Base-by-base conservation (phyloP, 2,329 filamentous ascomycete genomes). In the Coleophoma crateriformis region DNA sequence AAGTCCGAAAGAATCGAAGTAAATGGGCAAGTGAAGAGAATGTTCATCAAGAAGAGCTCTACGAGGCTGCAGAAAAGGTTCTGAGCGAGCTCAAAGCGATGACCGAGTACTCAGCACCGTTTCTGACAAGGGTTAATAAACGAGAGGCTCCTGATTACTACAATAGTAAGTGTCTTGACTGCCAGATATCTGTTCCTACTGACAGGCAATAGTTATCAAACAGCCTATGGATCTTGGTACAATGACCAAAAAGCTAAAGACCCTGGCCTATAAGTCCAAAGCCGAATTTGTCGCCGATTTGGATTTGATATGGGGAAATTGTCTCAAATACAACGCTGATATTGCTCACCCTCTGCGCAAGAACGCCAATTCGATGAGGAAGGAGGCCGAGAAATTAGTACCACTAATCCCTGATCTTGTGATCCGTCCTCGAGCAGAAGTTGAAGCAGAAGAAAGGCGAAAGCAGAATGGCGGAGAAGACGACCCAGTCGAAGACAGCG, bases 21-120 rank as follows among this genome's bases (percentile, higher is more conserved):
- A 99, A 99, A 71, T 99, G 94, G 94, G 92, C 94, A 3, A 97
- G 88, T 66, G 94, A 97, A 68, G 94, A 99, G 60, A 94, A 95
- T 59, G 87, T 99, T 54, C 92, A 94, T 52, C 94, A 99, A 69
- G 94, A 99, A 68, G 94, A 99, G 69, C 77, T 99, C 6, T 99
- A 99, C 66, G 94, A 99, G 71, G 90, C 94, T 11, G 78, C 94
- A 13, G 94, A 99, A 67, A 97, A 97, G 72, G 94, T 99, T 47
- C 77, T 99, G 62, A 95, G 91, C 63, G 92, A 97, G 67, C 82
- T 99, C 49, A 97, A 97, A 69, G 94, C 94, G 34, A 91, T 95
- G 73, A 96, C 90, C 2, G 94, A 99, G 68, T 95, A 96, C 68
- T 96, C 94, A 1, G 90, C 89, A n/a, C 90, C 94, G 2, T 99